Base-by-base conservation (phyloP, 2,329 filamentous ascomycete species). In the Alternaria hordeiaustralica region DNA sequence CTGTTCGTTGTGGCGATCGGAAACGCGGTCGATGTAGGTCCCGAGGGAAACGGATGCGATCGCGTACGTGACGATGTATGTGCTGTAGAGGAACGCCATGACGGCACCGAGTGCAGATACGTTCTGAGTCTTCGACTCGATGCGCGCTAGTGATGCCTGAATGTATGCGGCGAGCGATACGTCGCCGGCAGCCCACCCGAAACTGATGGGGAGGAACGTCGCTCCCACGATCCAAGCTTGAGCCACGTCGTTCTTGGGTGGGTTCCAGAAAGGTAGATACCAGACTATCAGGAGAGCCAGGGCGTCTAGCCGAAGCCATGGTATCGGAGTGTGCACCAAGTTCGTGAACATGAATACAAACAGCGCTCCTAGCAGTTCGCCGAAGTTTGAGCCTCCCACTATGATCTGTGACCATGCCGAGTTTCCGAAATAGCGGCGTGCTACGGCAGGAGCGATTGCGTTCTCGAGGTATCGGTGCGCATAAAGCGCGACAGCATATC, bases 101-200 rank as follows among this genome's bases (percentile, higher is more conserved):
- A 86, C 83, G 1, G 84, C 83, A 18, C 82, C 84, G 3, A 86
- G 75, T 0, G 84, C 81, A 3, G 83, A 84, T 2, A 86, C 82
- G 45, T 84, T 81, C 49, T 80, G 78, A 41, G 81, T 79, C 46
- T 82, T 75, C 10, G 76, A 76, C 65, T 85, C 84, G 25, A 82
- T 75, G 23, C 83, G 78, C 1, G 82, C 78, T n/a, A 86, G 78
- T 6, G 82, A 82, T 4, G 84, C 83, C 69, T 86, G 84, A 53
- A 86, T 84, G 69, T 85, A 86, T 2, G 84, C 84, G 1, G 82
- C 82, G 0, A 86, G 80, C 5, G 83, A 84, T 13, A 86, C 83
- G 58, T 86, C 84, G 13, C 84, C 84, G 5, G 84, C 84, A 0
- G 84, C 84, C 84, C 84, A 86, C 20, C 84, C 84, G 55, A 85